Base-by-base conservation (phyloP, 169 alveolate species). In the Ichthyophthirius multifiliis region DNA sequence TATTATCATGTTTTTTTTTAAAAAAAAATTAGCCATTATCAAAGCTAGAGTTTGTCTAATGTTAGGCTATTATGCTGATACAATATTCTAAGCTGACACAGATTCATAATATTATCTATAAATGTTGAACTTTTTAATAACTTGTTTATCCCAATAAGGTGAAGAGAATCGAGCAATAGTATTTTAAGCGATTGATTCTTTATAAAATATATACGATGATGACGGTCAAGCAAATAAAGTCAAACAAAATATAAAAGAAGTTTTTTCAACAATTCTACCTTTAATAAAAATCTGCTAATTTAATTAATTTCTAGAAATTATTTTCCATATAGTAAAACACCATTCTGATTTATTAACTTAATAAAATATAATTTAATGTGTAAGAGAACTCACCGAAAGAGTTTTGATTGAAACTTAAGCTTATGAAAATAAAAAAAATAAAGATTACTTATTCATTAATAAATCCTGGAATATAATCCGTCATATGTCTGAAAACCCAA, bases 391-490 rank as follows among this genome's bases (percentile, higher is more conserved):
- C 7, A 15, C 67, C 5, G 74, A 79, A 37, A 79, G 81, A 71
- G 55, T 79, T 1, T 35, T 45, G 4, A 31, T 20, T 16, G 86
- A 79, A 79, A 31, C 20, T 4, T 44, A 65, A 7, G 16, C 43
- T 10, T 30, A 85, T 23, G 76, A 67, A 37, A 73, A 43, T 7
- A 67, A 79, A 37, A 83, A 81, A 27, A 83, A 74, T 63, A 43
- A 37, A 23, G 80, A 78, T 39, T 67, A 75, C 41, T 63, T 83
- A 5, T 73, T 78, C 13, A 55, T 86, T 6, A 84, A 89, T 64
- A 87, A 87, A 55, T 85, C 91, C 82, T 89, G 91, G 94, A 83
- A 89, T 73, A 63, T 85, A 4, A 46, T 89, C 15, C 76, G 92
- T 75, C 37, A 35, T n/a, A 80, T 85, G 37, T 43, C 83, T 43